These are phyloP conservation scores for Suhomyces emberorum DNA, from an alignment of 805 yeast genomes.

Conservation along the genomic window DNA sequence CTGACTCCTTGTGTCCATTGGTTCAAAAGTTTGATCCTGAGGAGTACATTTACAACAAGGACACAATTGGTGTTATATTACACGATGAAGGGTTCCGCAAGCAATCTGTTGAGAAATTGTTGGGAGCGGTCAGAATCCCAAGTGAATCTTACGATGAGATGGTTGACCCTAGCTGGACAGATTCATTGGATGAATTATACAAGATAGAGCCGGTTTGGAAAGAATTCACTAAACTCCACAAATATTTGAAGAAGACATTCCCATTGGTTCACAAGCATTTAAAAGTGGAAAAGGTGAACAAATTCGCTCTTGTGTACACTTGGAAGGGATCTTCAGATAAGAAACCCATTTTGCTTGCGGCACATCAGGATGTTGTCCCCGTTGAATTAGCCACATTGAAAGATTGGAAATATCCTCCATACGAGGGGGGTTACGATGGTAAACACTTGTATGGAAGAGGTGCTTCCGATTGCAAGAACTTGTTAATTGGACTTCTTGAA, in stretches of 20 bases:
- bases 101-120: conserved; percentile 19
- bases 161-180: conserved; percentile 24
- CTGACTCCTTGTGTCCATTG: conserved; percentile 35
- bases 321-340: conserved; percentile 33
- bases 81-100: conserved; percentile 23
- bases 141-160: conserved; percentile 31
- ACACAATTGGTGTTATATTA: conserved; percentile 23
- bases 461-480: conserved; percentile 38
- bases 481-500: conserved; percentile 42
- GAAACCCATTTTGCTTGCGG: conserved; percentile 37
- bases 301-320: conserved; percentile 34
- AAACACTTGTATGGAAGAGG: conserved; percentile 35
- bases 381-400: conserved; percentile 36
- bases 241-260: conserved; percentile 27
- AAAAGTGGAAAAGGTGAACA: conserved; percentile 32
- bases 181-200: conserved; percentile 24
- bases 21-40: conserved; percentile 30
- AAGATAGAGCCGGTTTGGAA: conserved; percentile 15
- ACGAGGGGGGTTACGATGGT: conserved; percentile 33
- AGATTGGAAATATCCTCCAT: conserved; percentile 39
- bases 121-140: conserved; percentile 29
- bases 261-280: conserved; percentile 33
- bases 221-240: conserved; percentile 24
- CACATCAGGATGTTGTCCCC: conserved; percentile 44
- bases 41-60: conserved; percentile 16